These are phyloP conservation scores for Neopestalotiopsis rosae DNA, from an alignment of 2,329 filamentous ascomycete species.

Conservation along the genomic window DNA sequence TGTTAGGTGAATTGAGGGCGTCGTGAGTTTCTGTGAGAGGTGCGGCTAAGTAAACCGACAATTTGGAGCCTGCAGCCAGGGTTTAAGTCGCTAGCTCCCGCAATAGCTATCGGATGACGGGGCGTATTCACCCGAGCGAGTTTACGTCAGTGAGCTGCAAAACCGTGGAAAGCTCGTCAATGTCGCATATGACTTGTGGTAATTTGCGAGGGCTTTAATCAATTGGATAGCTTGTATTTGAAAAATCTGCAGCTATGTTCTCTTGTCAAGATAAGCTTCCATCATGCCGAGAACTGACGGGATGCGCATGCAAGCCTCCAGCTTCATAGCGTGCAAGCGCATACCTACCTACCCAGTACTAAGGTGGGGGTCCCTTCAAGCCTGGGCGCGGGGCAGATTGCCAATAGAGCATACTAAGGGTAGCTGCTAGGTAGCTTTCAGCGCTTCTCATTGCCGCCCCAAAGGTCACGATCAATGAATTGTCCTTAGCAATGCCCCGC, in stretches of 20 bases:
- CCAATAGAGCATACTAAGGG: no score
- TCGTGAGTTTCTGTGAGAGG: slow-evolving; percentile 18
- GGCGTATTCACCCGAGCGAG: slow-evolving; percentile 24
- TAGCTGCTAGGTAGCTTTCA: neutral
- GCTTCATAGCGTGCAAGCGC: neutral
- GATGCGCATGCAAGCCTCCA: neutral
- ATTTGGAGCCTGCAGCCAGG: slow-evolving; percentile 13
- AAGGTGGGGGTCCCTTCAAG: neutral
- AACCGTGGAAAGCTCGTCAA: neutral
- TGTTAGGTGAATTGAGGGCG: slow-evolving; percentile 4
- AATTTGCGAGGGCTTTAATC: neutral
- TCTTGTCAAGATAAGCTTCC: neutral
- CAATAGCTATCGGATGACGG: slow-evolving; percentile 22
- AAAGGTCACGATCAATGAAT: neutral
- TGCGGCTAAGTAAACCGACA: slow-evolving; percentile 14
- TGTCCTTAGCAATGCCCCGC: slow-evolving; percentile 1
- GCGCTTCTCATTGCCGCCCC: neutral
- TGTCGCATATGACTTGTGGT: neutral
- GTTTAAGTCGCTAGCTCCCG: slow-evolving; percentile 12
- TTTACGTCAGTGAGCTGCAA: neutral
- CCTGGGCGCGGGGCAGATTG: neutral
- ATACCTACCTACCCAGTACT: neutral
- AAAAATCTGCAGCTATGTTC: neutral
- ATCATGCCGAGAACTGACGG: neutral
- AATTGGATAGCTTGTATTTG: neutral